Evolutionary conservation across 1,284 basidiomycete species (phyloP).

Genomic region (Mycosarcoma maydis): DNA sequence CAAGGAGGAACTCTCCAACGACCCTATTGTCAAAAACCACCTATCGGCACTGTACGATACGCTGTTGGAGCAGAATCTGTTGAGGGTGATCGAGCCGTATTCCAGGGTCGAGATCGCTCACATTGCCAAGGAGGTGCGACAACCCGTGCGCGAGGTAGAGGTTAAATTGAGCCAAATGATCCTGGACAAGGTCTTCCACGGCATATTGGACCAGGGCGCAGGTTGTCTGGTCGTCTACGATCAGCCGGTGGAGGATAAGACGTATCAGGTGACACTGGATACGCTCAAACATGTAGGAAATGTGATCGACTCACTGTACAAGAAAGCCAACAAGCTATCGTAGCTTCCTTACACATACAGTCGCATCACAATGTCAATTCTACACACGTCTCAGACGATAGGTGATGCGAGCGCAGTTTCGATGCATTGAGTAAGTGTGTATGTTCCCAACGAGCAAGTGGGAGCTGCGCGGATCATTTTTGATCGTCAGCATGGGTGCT

Average conservation of each 20-base stretch:
- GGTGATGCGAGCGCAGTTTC: too few relatives aligned
- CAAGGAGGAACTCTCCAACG: conserved; percentile 87
- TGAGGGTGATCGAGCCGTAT: conserved; percentile 95
- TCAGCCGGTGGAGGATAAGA: conserved; percentile 80
- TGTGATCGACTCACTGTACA: conserved; percentile 89
- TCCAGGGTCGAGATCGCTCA: conserved; percentile 88
- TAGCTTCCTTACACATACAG: too few relatives aligned
- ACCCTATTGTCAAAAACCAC: conserved; percentile 92
- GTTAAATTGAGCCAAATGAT: conserved; percentile 99
- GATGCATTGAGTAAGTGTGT: too few relatives aligned
- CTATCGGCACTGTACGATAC: conserved; percentile 93
- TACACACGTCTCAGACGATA: not conserved
- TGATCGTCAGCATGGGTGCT: conserved; percentile 22
- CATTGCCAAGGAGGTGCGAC: conserved; percentile 87
- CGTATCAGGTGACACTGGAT: conserved; percentile 85
- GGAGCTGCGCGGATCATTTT: too few relatives aligned
- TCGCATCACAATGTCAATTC: too few relatives aligned
- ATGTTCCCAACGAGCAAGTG: too few relatives aligned
- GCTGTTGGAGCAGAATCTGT: conserved; percentile 90
- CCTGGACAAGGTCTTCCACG: conserved; percentile 90
- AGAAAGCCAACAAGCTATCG: conserved; percentile 66
- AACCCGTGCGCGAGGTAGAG: conserved; percentile 91
- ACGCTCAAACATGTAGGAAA: conserved; percentile 89
- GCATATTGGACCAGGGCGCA: conserved; percentile 92
- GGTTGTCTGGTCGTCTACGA: conserved; percentile 92